Evolutionary conservation across 768 basidiomycete genomes (phyloP), one percentile per base, ranked within the genome.

Genomic region (Termitomyces sp.): DNA sequence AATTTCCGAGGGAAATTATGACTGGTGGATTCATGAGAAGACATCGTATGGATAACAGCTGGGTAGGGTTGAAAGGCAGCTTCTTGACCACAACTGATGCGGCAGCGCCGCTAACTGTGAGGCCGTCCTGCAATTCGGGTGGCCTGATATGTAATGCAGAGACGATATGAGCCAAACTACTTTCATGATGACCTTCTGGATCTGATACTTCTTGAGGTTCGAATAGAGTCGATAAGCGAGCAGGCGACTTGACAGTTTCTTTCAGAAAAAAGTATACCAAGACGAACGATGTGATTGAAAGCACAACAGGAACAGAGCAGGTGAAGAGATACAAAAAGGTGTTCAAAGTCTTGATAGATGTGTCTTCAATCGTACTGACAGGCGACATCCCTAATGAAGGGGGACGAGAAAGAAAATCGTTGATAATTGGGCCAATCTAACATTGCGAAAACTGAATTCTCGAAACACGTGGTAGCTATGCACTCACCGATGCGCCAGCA

Each of bases 311-410:
- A 3, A 87, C 79, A 16, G 84, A 77, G 60, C 85, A 88, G 7
- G 88, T 78, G 47, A 90, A 74, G 68, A 90, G 86, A 64, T 86
- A 86, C 0, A 84, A 82, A 51, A 80, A 80, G 52, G 72, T 66
- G 12, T 66, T 71, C 69, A 80, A 76, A 59, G 85, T 82, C 10
- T 72, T 67, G 33, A 70, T 69, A 12, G n/a, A 34, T 39, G 44
- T n/a, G 34, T 68, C 57, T 5, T 70, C 72, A 60, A 84, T 83
- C 6, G 77, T 47, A 45, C 10, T 34, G 3, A 56, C 34, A 16
- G 83, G 81, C 58, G 79, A 83, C 22, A 74, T 74, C 33, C 83
- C 79, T 15, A 74, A 72, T 15, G 84, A 83, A 28, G 8, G 18
- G 16, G 73, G 20, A 20, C 48, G 74, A 51, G 82, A 73, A 42